Conservation (phyloP, 2,329 filamentous ascomycete genomes). For the Exophiala xenobiotica region DNA sequence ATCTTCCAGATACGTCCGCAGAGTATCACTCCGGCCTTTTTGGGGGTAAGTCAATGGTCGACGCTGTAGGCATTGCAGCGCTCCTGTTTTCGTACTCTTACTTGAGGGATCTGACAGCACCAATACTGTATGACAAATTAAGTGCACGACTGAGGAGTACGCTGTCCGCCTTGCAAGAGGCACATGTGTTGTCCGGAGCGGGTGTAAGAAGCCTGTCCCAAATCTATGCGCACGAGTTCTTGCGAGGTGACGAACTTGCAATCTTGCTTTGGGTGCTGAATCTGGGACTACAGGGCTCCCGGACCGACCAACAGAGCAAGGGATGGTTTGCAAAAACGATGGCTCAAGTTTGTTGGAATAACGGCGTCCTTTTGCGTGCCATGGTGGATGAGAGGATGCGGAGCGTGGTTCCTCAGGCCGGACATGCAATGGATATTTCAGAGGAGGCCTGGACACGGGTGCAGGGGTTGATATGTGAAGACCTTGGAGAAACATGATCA, state of each 20-base stretch:
- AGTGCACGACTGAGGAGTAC: slow-evolving; percentile 4
- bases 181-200: too few relatives aligned
- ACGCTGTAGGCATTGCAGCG: slow-evolving; percentile 7
- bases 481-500: slow-evolving; percentile 2
- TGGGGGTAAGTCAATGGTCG: too few relatives aligned
- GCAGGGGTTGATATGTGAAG: slow-evolving; percentile 11
- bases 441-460: slow-evolving; percentile 9
- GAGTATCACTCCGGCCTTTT: too few relatives aligned
- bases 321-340: slow-evolving; percentile 9
- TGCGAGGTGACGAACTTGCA: background rate
- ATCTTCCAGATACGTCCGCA: too few relatives aligned
- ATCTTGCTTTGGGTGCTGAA: slow-evolving; percentile 19
- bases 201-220: too few relatives aligned
- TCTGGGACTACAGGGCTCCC: slow-evolving; percentile 15
- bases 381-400: slow-evolving; percentile 4
- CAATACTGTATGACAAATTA: slow-evolving; percentile 14
- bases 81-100: slow-evolving; percentile 17
- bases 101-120: slow-evolving; percentile 17
- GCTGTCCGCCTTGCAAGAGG: background rate
- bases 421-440: background rate
- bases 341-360: slow-evolving; percentile 17
- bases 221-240: background rate
- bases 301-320: background rate
- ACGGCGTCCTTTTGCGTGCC: slow-evolving; percentile 10
- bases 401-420: slow-evolving; percentile 16